These are phyloP conservation scores for Clarireedia monteithiana DNA, from an alignment of 2,329 filamentous ascomycete species.

Conservation along the genomic window DNA sequence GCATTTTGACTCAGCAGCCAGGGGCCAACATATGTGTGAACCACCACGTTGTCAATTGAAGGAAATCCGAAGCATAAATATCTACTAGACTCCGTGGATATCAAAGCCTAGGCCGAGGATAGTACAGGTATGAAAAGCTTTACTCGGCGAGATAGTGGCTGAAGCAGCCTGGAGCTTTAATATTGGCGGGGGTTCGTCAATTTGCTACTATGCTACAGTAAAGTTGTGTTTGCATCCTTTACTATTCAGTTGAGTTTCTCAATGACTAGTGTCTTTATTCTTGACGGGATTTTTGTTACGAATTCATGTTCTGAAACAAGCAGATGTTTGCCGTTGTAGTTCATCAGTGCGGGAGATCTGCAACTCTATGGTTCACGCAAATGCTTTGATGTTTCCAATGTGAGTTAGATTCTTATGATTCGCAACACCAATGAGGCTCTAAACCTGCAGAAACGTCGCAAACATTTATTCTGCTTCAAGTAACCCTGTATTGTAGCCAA, in stretches of 20 bases:
- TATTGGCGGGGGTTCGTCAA: no score
- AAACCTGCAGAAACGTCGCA: neutral
- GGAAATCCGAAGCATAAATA: no score
- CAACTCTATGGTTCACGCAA: slow-evolving; percentile 2
- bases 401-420: neutral
- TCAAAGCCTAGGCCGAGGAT: no score
- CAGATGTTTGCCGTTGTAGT: neutral
- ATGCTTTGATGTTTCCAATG: neutral
- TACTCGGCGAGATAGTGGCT: no score
- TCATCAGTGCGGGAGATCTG: slow-evolving; percentile 2
- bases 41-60: no score
- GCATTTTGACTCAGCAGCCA: neutral
- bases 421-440: neutral
- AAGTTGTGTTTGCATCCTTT: no score
- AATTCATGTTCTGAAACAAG: neutral
- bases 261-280: slow-evolving; percentile 1
- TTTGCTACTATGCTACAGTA: no score
- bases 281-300: neutral
- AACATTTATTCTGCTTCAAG: neutral
- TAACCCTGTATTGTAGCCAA: no score
- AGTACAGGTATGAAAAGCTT: no score
- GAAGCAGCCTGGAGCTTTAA: no score
- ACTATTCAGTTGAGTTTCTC: neutral
- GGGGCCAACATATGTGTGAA: no score
- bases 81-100: no score